Percentiles rank a stretch among this genome's conserved stretches.
phyloP scores from a whole-genome alignment of 371 early-diverging fungal genomes.

The Blastocladiella emersonii region DNA sequence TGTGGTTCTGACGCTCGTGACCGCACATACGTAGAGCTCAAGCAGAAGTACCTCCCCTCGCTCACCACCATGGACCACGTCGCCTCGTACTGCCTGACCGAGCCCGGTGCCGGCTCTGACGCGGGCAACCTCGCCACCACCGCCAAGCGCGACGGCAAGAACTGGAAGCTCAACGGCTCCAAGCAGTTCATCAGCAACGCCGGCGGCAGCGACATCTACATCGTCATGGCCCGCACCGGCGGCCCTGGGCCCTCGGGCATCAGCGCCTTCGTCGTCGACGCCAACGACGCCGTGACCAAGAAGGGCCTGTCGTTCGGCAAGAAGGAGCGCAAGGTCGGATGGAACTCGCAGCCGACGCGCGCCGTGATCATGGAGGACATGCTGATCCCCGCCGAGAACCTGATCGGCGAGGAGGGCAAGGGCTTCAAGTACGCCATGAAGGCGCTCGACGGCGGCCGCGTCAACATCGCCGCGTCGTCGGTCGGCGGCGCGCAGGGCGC shows the following conservation, averaged over 20 bases:
- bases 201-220: conserved; percentile 41
- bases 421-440: conserved; percentile 52
- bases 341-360: conserved; percentile 44
- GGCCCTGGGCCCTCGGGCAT: conserved; percentile 37
- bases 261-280: conserved; percentile 40
- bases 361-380: conserved; percentile 21
- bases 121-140: conserved; percentile 49
- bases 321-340: conserved; percentile 48
- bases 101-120: conserved; percentile 67
- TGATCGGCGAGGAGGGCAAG: conserved; percentile 39
- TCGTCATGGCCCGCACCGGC: conserved; percentile 53
- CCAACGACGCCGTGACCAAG: conserved; percentile 19
- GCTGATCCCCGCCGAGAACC: conserved; percentile 31
- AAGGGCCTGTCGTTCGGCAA: conserved; percentile 43
- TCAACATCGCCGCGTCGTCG: conserved; percentile 47
- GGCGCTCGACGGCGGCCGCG: conserved; percentile 44
- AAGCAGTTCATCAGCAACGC: conserved; percentile 55
- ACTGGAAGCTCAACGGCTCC: conserved; percentile 62
- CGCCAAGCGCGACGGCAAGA: conserved; percentile 49
- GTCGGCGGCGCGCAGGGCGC: conserved; percentile 48
- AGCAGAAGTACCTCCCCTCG: conserved; percentile 28
- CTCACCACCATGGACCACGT: conserved; percentile 23
- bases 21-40: neutral
- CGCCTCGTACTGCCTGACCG: conserved; percentile 53
- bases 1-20: no score